These are phyloP conservation scores for Myriosclerotinia scirpicola DNA, from an alignment of 2,329 filamentous ascomycete genomes.

Conservation along the genomic window DNA sequence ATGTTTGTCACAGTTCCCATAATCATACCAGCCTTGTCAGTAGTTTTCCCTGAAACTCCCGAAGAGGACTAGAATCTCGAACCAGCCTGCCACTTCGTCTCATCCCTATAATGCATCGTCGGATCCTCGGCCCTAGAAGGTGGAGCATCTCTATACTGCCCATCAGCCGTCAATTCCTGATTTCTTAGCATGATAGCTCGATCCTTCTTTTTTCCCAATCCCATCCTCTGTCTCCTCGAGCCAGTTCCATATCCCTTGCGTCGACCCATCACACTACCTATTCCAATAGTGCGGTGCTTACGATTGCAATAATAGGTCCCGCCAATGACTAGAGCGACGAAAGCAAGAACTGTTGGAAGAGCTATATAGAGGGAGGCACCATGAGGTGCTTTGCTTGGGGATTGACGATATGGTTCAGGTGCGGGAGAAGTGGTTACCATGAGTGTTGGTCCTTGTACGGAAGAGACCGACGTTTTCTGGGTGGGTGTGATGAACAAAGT, in stretches of 20 bases:
- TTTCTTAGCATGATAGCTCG: constrained; percentile 33
- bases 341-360: constrained; percentile 36
- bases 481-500: constrained; percentile 34
- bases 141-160: constrained; percentile 33
- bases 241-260: constrained; percentile 36
- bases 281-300: constrained; percentile 35
- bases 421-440: constrained; percentile 32
- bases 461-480: constrained; percentile 26
- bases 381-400: constrained; percentile 28
- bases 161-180: constrained; percentile 30
- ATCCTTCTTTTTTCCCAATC: constrained; percentile 30
- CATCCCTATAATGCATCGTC: constrained; percentile 22
- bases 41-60: not conserved
- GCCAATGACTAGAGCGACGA: constrained; percentile 33
- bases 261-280: constrained; percentile 39
- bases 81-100: not conserved
- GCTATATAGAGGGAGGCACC: constrained; percentile 38
- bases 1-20: not conserved
- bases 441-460: constrained; percentile 33
- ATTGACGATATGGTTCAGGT: constrained; percentile 30
- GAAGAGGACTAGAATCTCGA: not conserved
- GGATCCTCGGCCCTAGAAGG: not conserved
- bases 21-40: too few relatives aligned
- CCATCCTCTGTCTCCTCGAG: constrained; percentile 36
- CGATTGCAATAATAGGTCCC: constrained; percentile 35